A percentile compares a stretch with the other conserved stretches of the same genome.
Conservation (phyloP, 164 flowering plant genomes). For the Magnolia officinalis region DNA sequence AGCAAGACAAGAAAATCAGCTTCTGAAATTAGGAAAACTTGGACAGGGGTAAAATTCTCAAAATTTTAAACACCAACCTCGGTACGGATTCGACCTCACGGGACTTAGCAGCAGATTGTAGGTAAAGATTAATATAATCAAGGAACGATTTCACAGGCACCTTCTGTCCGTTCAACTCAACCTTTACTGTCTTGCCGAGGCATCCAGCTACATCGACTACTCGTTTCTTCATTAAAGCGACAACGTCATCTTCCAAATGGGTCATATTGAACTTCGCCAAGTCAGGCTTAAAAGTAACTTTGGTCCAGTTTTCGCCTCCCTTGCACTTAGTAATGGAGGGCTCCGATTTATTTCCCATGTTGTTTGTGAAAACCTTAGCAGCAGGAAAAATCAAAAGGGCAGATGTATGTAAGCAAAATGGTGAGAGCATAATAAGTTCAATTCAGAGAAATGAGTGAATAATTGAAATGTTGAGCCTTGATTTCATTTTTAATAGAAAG, state of each 20-base stretch:
- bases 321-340: constrained; percentile 81
- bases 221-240: constrained; percentile 87
- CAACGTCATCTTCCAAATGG: constrained; percentile 80
- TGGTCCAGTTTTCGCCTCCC: constrained; percentile 86
- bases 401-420: not conserved
- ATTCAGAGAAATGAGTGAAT: not conserved
- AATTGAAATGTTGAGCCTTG: not conserved
- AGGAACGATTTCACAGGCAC: constrained; percentile 71
- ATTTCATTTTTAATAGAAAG: not conserved
- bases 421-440: not conserved
- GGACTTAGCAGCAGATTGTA: constrained; percentile 41
- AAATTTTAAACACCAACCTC: constrained; percentile 31
- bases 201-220: constrained; percentile 89
- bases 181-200: constrained; percentile 87
- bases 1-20: not conserved
- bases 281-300: constrained; percentile 88
- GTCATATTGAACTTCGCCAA: constrained; percentile 80
- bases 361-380: constrained; percentile 69
- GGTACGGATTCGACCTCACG: constrained; percentile 38
- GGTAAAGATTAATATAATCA: constrained; percentile 71
- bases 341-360: constrained; percentile 80
- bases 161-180: constrained; percentile 68
- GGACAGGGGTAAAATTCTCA: not conserved
- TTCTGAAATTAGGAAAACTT: not conserved
- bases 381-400: not conserved